Evolutionary conservation across 148 eudicot species (phyloP).

Genomic region (Rhododendron simsii): DNA sequence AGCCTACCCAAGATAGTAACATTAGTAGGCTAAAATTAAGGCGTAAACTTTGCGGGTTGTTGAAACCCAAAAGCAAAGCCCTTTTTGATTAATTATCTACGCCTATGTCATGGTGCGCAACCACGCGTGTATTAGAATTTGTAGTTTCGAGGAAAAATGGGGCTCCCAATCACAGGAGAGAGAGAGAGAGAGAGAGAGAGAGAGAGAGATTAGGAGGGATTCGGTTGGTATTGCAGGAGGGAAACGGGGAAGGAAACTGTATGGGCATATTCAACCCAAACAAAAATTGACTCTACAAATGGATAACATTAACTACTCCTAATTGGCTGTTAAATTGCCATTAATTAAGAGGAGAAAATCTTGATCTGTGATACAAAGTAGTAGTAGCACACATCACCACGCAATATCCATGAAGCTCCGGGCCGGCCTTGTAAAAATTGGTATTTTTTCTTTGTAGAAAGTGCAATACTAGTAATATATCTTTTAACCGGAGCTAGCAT

Average conservation of each 20-base stretch:
- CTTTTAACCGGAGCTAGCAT: not conserved
- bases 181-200: not conserved
- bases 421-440: not conserved
- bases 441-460: not conserved
- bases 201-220: not conserved
- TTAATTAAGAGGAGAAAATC: no score
- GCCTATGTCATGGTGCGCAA: not conserved
- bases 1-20: constrained; percentile 9
- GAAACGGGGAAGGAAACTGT: constrained; percentile 30
- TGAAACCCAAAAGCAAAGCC: constrained; percentile 8
- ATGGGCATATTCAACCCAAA: not conserved
- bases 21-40: constrained; percentile 25
- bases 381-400: not conserved
- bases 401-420: not conserved
- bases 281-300: not conserved
- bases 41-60: constrained; percentile 33
- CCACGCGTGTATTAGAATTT: constrained; percentile 11
- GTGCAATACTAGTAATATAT: not conserved
- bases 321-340: not conserved
- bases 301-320: not conserved
- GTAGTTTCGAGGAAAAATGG: not conserved
- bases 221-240: constrained; percentile 24
- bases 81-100: not conserved
- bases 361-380: not conserved
- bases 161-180: not conserved